These are phyloP conservation scores for Oryza nivara DNA, from an alignment of 176 grass and related monocot species.

Conservation along the genomic window DNA sequence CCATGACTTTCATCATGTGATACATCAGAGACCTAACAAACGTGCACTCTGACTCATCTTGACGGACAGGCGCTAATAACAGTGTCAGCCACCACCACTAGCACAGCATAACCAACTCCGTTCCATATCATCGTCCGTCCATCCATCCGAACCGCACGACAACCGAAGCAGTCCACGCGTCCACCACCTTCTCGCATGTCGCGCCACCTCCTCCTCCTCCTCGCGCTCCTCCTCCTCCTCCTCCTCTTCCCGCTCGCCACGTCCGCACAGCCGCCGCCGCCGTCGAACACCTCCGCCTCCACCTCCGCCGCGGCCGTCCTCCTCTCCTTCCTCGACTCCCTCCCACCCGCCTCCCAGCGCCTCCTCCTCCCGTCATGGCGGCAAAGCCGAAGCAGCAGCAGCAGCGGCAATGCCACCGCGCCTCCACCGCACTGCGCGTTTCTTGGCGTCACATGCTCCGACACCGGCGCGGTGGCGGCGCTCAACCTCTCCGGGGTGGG, in stretches of 20 bases:
- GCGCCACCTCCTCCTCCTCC: neutral
- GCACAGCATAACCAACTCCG: no score
- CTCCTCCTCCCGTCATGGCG: slow-evolving; percentile 53
- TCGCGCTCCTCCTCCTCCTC: neutral
- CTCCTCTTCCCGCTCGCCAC: slow-evolving; percentile 7
- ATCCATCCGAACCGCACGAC: neutral
- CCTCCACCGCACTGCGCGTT: slow-evolving; percentile 39
- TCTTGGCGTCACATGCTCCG: slow-evolving; percentile 57
- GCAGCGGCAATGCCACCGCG: no score
- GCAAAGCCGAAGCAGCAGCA: neutral
- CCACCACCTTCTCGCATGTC: neutral
- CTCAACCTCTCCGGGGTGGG: slow-evolving; percentile 58
- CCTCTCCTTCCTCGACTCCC: slow-evolving; percentile 50
- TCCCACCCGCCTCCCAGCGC: slow-evolving; percentile 38
- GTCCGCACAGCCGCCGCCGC: neutral
- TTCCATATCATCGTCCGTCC: neutral
- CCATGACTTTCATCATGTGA: no score
- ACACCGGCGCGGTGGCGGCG: slow-evolving; percentile 19
- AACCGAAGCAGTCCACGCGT: neutral
- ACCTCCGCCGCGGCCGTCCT: slow-evolving; percentile 16
- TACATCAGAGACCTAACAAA: no score
- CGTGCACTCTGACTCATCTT: no score
- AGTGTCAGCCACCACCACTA: no score
- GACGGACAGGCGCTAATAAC: no score
- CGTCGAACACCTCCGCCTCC: neutral